Evolutionary conservation across 2,329 filamentous ascomycete genomes (phyloP).

Genomic region (Arthroderma sp.): DNA sequence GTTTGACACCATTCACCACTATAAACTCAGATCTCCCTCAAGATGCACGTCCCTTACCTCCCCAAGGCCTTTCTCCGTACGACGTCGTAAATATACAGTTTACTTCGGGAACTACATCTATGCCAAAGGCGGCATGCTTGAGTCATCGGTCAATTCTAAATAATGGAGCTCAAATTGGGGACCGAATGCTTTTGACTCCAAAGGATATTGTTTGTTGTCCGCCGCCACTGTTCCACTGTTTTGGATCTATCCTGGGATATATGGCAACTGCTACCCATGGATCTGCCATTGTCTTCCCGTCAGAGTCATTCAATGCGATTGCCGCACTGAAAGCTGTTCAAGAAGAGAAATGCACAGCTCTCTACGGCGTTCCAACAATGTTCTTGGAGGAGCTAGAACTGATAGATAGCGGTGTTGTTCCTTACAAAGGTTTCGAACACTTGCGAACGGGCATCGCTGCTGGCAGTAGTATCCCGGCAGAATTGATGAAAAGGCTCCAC

Average conservation of each 20-base stretch:
- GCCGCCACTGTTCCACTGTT: slow-evolving; percentile 54
- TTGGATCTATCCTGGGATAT: slow-evolving; percentile 83
- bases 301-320: slow-evolving; percentile 70
- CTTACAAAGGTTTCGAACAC: slow-evolving; percentile 44
- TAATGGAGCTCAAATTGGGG: slow-evolving; percentile 73
- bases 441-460: slow-evolving; percentile 86
- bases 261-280: slow-evolving; percentile 84
- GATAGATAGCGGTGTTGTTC: slow-evolving; percentile 41
- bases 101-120: slow-evolving; percentile 85
- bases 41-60: slow-evolving; percentile 29
- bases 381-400: slow-evolving; percentile 77
- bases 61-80: slow-evolving; percentile 38
- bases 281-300: slow-evolving; percentile 69
- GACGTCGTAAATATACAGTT: slow-evolving; percentile 94
- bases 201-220: slow-evolving; percentile 56
- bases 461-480: slow-evolving; percentile 68
- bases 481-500: slow-evolving; percentile 56
- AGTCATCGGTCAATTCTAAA: slow-evolving; percentile 80
- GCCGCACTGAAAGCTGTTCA: slow-evolving; percentile 54
- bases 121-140: slow-evolving; percentile 83
- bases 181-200: slow-evolving; percentile 66
- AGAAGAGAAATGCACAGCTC: slow-evolving; percentile 49
- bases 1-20: slow-evolving; percentile 36
- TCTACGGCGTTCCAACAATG: slow-evolving; percentile 93
- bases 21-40: slow-evolving; percentile 30